These are phyloP conservation scores for Themeda triandra DNA, from an alignment of 176 grass and related monocot species.

Conservation along the genomic window DNA sequence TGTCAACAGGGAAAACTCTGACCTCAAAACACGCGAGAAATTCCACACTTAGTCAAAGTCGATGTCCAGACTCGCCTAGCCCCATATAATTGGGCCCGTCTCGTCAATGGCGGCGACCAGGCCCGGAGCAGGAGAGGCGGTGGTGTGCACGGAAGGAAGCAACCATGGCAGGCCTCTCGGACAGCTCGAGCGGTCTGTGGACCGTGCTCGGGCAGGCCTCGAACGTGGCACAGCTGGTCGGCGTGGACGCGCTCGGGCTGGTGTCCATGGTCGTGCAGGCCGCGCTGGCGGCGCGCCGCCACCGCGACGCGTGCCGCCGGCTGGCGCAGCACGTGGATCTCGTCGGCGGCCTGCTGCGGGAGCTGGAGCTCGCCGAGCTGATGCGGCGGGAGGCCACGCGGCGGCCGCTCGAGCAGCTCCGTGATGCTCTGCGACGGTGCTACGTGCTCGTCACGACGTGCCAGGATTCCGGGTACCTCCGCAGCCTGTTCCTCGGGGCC, in stretches of 20 bases:
- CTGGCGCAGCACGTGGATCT: slow-evolving; percentile 51
- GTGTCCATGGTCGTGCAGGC: slow-evolving; percentile 66
- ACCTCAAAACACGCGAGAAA: neutral
- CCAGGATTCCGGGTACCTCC: slow-evolving; percentile 46
- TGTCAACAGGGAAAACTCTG: neutral
- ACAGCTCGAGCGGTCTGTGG: slow-evolving; percentile 8
- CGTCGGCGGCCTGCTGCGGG: slow-evolving; percentile 48
- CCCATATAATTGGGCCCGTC: neutral
- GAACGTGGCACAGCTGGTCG: slow-evolving; percentile 36
- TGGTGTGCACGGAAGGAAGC: neutral
- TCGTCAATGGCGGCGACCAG: neutral
- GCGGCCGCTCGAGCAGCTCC: slow-evolving; percentile 49
- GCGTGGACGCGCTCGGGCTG: slow-evolving; percentile 59
- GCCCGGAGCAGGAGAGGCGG: neutral
- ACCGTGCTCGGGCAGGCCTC: slow-evolving; percentile 2
- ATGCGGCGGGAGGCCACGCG: slow-evolving; percentile 44
- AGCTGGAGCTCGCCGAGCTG: slow-evolving; percentile 50
- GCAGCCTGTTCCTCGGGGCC: slow-evolving; percentile 29
- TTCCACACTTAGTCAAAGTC: neutral
- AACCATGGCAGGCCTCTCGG: neutral
- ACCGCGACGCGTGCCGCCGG: slow-evolving; percentile 49
- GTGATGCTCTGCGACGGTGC: slow-evolving; percentile 32
- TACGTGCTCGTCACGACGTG: slow-evolving; percentile 46
- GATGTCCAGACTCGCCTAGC: neutral
- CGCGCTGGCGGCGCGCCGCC: slow-evolving; percentile 47